Evolutionary conservation across 148 eudicot species (phyloP).

Genomic region (Mesembryanthemum crystallinum): DNA sequence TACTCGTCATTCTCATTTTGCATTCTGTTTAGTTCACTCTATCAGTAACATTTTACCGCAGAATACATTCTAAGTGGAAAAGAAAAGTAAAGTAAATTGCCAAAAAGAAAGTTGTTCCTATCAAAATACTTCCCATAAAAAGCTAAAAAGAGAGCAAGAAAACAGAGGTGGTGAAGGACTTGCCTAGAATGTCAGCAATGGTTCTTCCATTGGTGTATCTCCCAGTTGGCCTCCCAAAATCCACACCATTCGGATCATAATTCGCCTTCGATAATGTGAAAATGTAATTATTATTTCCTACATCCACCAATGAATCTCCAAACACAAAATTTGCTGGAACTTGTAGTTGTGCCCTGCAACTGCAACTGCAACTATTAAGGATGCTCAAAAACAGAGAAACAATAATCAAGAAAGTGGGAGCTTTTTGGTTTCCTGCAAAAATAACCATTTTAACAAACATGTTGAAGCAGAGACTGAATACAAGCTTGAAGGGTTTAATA

Average conservation of each 20-base stretch:
- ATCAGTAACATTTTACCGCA: too few species aligned
- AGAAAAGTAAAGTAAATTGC: not conserved
- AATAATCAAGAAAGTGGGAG: not conserved
- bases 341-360: not conserved
- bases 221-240: constrained; percentile 70
- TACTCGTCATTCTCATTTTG: too few species aligned
- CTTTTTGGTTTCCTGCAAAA: not conserved
- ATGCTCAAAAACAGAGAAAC: not conserved
- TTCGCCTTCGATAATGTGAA: constrained; percentile 61
- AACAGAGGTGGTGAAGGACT: not conserved
- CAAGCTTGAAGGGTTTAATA: too few species aligned
- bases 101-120: not conserved
- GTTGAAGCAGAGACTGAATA: too few species aligned
- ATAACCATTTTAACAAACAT: constrained; percentile 20
- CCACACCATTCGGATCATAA: constrained; percentile 63
- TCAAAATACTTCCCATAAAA: too few species aligned
- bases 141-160: not conserved
- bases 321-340: constrained; percentile 62
- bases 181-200: constrained; percentile 67
- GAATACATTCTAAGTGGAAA: not conserved
- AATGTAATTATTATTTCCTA: constrained; percentile 78
- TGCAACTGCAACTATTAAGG: not conserved
- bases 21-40: too few species aligned
- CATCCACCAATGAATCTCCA: constrained; percentile 83
- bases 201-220: constrained; percentile 79